Evolutionary conservation across 2,329 filamentous ascomycete species (phyloP).

Genomic region (Zarea fungicola): DNA sequence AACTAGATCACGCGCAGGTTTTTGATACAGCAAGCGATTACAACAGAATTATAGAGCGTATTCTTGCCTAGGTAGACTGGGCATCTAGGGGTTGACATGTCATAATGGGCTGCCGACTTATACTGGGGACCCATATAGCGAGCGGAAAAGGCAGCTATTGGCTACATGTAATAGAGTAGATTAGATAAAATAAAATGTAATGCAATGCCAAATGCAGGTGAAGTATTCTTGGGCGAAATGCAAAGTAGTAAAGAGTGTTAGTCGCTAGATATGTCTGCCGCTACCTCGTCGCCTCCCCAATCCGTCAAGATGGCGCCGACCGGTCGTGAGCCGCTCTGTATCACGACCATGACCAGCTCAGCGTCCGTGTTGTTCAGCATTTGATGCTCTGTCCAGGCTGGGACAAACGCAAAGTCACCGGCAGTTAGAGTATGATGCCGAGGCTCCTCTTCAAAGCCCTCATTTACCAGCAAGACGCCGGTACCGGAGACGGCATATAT

Average conservation of each 20-base stretch:
- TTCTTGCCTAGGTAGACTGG: conserved; percentile 15
- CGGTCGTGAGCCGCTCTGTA: conserved; percentile 55
- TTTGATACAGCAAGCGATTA: conserved; percentile 39
- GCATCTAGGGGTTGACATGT: conserved; percentile 1
- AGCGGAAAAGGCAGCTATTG: not conserved
- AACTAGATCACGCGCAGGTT: conserved; percentile 59
- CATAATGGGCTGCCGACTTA: not conserved
- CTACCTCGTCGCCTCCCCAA: conserved; percentile 50
- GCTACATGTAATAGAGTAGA: not conserved
- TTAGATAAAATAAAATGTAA: conserved; percentile 4
- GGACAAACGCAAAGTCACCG: conserved; percentile 67
- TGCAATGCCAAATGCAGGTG: not conserved
- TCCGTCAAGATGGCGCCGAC: conserved; percentile 57
- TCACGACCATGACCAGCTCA: conserved; percentile 61
- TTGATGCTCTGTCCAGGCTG: conserved; percentile 66
- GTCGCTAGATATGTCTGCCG: conserved; percentile 4
- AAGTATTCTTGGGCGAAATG: not conserved
- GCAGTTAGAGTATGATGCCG: conserved; percentile 52
- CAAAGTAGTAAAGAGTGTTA: not conserved
- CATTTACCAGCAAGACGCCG: conserved; percentile 54
- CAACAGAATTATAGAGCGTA: conserved; percentile 25
- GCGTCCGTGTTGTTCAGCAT: conserved; percentile 58
- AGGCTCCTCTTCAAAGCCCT: conserved; percentile 45
- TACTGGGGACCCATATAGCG: too few relatives aligned
- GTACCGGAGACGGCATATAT: conserved; percentile 60